Conservation (phyloP, 2,329 filamentous ascomycete genomes). For the Colletotrichum trifolii region DNA sequence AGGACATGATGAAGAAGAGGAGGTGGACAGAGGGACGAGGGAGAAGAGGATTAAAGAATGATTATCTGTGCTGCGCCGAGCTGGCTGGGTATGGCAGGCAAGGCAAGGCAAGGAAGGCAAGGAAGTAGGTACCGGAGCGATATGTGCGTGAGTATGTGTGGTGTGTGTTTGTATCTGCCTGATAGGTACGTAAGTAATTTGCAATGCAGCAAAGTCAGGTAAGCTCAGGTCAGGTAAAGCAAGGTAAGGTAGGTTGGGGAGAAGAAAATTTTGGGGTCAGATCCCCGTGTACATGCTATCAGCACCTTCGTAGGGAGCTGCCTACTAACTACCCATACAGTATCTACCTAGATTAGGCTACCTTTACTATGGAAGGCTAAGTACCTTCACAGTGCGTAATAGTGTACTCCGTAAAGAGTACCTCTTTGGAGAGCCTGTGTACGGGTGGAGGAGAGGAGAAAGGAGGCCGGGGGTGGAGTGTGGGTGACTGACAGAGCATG, state of each 20-base stretch:
- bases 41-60: slow-evolving; percentile 40
- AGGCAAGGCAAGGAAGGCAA: no score
- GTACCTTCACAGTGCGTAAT: no score
- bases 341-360: background rate
- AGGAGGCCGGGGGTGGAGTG: no score
- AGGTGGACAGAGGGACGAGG: slow-evolving; percentile 39
- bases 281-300: slow-evolving; percentile 22
- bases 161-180: background rate
- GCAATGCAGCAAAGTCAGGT: no score
- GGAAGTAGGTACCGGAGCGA: slow-evolving; percentile 1
- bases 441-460: no score
- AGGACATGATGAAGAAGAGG: slow-evolving; percentile 47
- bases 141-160: slow-evolving; percentile 31
- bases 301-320: no score
- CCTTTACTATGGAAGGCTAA: no score
- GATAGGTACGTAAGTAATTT: no score
- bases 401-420: no score
- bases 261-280: slow-evolving; percentile 40
- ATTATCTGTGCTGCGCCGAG: slow-evolving; percentile 37
- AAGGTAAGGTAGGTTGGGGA: slow-evolving; percentile 14
- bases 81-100: slow-evolving; percentile 8
- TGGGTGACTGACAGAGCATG: background rate
- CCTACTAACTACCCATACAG: background rate
- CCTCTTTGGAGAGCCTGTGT: no score
- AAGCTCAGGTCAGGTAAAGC: no score